phyloP scores from a whole-genome alignment of 1,284 basidiomycete species.

The Spongiforma sp. region DNA sequence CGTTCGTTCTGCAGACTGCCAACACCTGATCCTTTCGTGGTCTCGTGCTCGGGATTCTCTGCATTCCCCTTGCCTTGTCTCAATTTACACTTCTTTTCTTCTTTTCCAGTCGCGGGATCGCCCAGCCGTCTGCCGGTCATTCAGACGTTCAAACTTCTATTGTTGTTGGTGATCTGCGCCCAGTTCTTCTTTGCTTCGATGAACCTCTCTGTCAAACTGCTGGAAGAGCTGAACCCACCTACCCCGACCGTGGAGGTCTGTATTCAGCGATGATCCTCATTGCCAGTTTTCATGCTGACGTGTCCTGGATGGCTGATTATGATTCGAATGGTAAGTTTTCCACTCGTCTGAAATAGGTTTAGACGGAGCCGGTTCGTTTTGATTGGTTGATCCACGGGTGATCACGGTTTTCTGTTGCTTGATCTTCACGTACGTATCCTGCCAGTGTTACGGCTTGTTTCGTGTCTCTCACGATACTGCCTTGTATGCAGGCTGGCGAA shows the following conservation, averaged over 20 bases:
- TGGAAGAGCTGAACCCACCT: constrained; percentile 62
- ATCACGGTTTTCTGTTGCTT: constrained; percentile 54
- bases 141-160: too few species aligned
- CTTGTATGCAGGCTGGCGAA: constrained; percentile 45
- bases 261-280: not conserved
- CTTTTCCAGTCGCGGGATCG: too few species aligned
- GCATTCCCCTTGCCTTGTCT: too few species aligned
- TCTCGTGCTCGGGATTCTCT: too few species aligned
- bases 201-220: constrained; percentile 65
- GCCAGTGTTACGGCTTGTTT: not conserved
- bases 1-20: too few species aligned
- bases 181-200: constrained; percentile 69
- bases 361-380: not conserved
- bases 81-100: too few species aligned
- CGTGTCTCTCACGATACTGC: constrained; percentile 3
- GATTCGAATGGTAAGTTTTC: constrained; percentile 56
- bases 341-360: not conserved
- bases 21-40: too few species aligned
- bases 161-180: constrained; percentile 62
- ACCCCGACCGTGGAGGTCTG: constrained; percentile 62
- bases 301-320: constrained; percentile 44
- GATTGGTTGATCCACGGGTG: constrained; percentile 27
- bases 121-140: too few species aligned
- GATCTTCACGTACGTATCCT: constrained; percentile 43
- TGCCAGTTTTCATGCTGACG: not conserved